phyloP scores from a whole-genome alignment of 805 yeast species.

The Saturnispora silvae region DNA sequence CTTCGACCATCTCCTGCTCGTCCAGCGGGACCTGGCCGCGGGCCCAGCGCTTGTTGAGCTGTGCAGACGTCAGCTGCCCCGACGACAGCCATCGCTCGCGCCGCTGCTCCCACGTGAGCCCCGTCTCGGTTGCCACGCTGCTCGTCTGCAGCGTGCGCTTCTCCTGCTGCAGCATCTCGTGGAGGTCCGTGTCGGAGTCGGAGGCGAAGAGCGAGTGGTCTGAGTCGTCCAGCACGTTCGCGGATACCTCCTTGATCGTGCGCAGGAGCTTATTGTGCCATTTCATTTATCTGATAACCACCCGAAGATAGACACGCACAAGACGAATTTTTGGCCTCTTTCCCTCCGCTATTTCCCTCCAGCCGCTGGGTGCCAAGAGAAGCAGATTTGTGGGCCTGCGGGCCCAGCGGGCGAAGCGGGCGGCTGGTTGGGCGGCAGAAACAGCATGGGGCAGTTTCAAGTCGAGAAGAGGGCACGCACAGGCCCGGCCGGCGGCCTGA shows the following conservation, averaged over 20 bases:
- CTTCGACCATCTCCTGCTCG: slow-evolving; percentile 37
- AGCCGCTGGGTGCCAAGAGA: no score
- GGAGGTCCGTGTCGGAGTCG: background rate
- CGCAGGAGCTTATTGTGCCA: background rate
- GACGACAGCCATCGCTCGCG: slow-evolving; percentile 52
- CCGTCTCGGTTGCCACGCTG: slow-evolving; percentile 23
- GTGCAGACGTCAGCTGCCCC: background rate
- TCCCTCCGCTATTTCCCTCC: no score
- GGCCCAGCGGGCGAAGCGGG: no score
- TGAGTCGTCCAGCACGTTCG: background rate
- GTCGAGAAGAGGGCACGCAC: no score
- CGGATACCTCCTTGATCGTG: background rate
- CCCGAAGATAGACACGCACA: no score
- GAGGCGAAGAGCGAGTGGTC: background rate
- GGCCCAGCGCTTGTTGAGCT: background rate
- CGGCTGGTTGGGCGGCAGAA: no score
- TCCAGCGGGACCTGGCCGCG: background rate
- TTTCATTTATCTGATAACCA: no score
- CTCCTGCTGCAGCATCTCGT: background rate
- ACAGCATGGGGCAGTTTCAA: no score
- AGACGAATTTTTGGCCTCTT: no score
- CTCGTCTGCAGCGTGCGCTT: background rate
- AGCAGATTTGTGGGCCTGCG: no score
- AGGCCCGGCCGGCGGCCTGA: no score
- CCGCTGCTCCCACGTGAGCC: slow-evolving; percentile 47